Conservation (phyloP, 129 eudicot genomes). For the Rutidosis leptorrhynchoides region DNA sequence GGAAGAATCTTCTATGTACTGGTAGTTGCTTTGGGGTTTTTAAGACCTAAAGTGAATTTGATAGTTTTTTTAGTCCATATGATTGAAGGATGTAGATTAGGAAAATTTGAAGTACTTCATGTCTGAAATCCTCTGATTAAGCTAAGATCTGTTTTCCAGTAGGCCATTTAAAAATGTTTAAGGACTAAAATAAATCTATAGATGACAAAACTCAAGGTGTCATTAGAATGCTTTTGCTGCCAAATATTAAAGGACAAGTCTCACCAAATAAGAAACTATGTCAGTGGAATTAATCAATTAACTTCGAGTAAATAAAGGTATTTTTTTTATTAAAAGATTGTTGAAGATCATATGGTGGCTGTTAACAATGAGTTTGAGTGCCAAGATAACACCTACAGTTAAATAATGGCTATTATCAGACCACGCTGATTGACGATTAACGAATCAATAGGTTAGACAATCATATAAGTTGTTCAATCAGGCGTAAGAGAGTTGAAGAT, state of each 20-base stretch:
- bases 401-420: background rate
- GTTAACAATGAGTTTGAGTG: background rate
- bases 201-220: background rate
- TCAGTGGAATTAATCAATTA: background rate
- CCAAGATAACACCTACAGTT: background rate
- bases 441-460: background rate
- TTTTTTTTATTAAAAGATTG: too few relatives aligned
- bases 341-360: background rate
- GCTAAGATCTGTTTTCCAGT: background rate
- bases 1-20: constrained; percentile 15
- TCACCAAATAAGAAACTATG: background rate
- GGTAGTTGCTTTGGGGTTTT: constrained; percentile 5
- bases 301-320: too few relatives aligned
- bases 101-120: background rate
- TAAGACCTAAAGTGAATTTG: constrained; percentile 1
- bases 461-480: background rate
- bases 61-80: constrained; percentile 4
- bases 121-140: background rate
- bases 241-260: background rate
- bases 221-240: background rate
- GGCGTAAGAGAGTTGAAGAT: too few relatives aligned
- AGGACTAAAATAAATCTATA: background rate
- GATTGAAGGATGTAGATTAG: background rate
- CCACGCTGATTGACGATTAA: background rate
- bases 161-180: background rate